Percentiles rank a stretch among this genome's conserved stretches.
These are phyloP conservation scores for Amanita rubescens DNA, from an alignment of 768 basidiomycete genomes.

Conservation along the genomic window DNA sequence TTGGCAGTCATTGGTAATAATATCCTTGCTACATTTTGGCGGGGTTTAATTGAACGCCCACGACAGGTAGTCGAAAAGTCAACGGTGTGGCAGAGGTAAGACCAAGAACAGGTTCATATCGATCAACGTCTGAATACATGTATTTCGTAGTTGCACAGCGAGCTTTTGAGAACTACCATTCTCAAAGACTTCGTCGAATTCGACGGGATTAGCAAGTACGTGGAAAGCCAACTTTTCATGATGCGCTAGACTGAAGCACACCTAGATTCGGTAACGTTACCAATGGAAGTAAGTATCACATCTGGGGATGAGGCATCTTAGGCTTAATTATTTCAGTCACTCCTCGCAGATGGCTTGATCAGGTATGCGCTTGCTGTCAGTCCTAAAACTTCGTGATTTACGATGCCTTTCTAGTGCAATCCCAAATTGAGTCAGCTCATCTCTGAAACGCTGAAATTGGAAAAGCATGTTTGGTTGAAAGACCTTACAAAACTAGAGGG, in stretches of 20 bases:
- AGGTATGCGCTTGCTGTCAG: constrained; percentile 29
- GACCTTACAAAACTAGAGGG: constrained; percentile 72
- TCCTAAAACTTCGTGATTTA: not conserved
- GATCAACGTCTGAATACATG: not conserved
- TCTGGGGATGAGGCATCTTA: not conserved
- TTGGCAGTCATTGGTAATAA: constrained; percentile 82
- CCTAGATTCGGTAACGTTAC: constrained; percentile 83
- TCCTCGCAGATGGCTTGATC: constrained; percentile 88
- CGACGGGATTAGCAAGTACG: constrained; percentile 76
- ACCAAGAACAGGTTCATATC: not conserved
- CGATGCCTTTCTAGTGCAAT: constrained; percentile 57
- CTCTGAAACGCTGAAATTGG: constrained; percentile 67
- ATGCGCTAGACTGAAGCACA: not conserved
- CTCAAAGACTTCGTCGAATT: constrained; percentile 92
- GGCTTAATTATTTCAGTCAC: constrained; percentile 51
- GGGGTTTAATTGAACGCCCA: not conserved
- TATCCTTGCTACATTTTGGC: too few relatives aligned
- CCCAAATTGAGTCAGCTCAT: constrained; percentile 81
- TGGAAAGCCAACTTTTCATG: constrained; percentile 9
- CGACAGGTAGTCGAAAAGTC: constrained; percentile 66
- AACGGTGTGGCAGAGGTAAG: constrained; percentile 92
- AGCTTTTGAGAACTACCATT: constrained; percentile 78
- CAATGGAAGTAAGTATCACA: constrained; percentile 70
- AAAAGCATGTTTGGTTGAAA: constrained; percentile 79
- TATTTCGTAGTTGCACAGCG: constrained; percentile 63